Percentiles rank a stretch among this genome's conserved stretches.
These are phyloP conservation scores for Penicillium lividum DNA, from an alignment of 495 filamentous ascomycete genomes.

Conservation along the genomic window DNA sequence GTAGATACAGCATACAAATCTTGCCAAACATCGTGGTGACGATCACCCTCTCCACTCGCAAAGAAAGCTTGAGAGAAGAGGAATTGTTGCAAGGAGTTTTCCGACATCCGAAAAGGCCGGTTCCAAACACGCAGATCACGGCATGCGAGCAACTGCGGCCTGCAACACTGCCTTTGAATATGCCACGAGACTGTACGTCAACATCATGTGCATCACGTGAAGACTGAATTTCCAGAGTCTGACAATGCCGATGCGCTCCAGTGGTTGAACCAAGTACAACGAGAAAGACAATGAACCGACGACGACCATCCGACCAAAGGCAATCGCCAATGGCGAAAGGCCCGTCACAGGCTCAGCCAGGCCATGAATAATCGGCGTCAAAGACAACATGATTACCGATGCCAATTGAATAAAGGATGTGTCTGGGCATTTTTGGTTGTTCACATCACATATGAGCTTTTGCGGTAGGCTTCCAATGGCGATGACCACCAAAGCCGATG, in stretches of 20 bases:
- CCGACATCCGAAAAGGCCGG: neutral
- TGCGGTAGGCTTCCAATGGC: conserved; percentile 3
- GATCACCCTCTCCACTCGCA: no score
- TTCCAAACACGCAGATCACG: neutral
- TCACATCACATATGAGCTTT: neutral
- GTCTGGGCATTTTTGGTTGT: neutral
- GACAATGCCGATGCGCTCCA: conserved; percentile 5
- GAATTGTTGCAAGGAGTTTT: neutral
- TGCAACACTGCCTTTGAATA: conserved; percentile 6
- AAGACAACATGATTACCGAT: conserved; percentile 7
- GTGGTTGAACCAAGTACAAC: conserved; percentile 10
- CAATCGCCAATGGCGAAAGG: neutral
- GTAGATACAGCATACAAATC: no score
- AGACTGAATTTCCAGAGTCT: conserved; percentile 6
- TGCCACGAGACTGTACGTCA: conserved; percentile 2
- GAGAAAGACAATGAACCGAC: neutral
- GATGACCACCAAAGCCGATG: neutral
- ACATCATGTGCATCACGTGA: conserved; percentile 6
- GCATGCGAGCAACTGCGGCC: neutral
- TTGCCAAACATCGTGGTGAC: no score
- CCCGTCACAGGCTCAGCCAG: conserved; percentile 3
- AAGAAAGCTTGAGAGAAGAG: no score
- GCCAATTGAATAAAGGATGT: conserved; percentile 3
- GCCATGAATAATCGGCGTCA: conserved; percentile 9
- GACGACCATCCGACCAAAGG: conserved; percentile 10